Conservation (phyloP, 2,329 filamentous ascomycete species). For the Aureobasidium leucospermi region DNA sequence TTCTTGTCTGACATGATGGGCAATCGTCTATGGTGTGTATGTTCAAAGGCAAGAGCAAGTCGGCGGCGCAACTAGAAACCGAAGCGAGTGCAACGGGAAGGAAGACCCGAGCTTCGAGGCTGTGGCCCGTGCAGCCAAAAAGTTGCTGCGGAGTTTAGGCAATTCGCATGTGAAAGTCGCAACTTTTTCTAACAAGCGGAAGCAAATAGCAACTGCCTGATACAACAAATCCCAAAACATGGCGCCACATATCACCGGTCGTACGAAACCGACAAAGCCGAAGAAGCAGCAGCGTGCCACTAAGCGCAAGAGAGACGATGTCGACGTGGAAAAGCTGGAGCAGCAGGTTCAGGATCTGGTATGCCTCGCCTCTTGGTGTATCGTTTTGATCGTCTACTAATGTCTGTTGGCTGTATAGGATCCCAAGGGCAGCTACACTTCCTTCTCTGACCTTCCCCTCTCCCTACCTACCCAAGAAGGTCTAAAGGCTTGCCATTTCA, state of each 20-base stretch:
- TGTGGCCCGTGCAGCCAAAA: constrained; percentile 9
- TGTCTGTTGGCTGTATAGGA: constrained; percentile 42
- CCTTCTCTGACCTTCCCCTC: constrained; percentile 78
- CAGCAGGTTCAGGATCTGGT: constrained; percentile 37
- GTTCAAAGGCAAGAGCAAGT: not conserved
- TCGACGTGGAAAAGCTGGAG: constrained; percentile 41
- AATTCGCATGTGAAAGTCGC: constrained; percentile 9
- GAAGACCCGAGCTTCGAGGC: not conserved
- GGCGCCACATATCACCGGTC: constrained; percentile 25
- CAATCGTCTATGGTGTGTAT: not conserved
- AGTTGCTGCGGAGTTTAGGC: not conserved
- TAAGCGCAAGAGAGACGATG: constrained; percentile 49
- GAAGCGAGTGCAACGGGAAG: not conserved
- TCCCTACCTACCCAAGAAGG: constrained; percentile 73
- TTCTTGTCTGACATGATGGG: constrained; percentile 46
- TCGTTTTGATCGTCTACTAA: not conserved
- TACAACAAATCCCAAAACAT: not conserved
- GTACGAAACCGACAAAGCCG: constrained; percentile 45
- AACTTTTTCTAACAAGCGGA: not conserved
- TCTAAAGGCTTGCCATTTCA: constrained; percentile 80
- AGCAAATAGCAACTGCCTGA: not conserved
- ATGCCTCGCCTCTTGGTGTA: constrained; percentile 12
- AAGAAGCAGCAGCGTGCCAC: constrained; percentile 46
- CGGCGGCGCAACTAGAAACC: not conserved
- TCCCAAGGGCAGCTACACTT: constrained; percentile 51